Percentiles rank a stretch among this genome's conserved stretches.
These are phyloP conservation scores for Xylaria sp. DNA, from an alignment of 2,329 filamentous ascomycete genomes.

Conservation along the genomic window DNA sequence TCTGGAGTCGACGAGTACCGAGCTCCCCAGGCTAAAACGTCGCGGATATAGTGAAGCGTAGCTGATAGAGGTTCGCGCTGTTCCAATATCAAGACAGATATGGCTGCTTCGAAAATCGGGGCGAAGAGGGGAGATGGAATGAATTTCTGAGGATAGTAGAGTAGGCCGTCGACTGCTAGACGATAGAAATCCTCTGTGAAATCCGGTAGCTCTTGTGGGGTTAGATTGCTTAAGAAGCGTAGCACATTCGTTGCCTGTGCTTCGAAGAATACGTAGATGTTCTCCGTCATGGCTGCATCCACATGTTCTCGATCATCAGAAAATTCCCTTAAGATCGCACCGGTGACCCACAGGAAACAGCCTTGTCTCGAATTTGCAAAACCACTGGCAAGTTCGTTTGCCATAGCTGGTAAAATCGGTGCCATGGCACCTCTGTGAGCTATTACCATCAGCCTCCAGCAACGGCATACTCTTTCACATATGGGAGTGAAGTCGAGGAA, in stretches of 20 bases:
- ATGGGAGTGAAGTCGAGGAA: conserved; percentile 89
- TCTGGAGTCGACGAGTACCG: conserved; percentile 73
- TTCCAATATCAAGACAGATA: conserved; percentile 86
- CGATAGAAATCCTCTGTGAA: conserved; percentile 98
- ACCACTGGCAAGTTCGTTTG: conserved; percentile 85
- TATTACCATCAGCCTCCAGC: conserved; percentile 96
- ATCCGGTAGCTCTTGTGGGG: conserved; percentile 76
- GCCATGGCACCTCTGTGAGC: conserved; percentile 92
- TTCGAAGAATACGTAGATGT: conserved; percentile 95
- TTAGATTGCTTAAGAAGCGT: conserved; percentile 85
- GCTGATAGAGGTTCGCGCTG: conserved; percentile 92
- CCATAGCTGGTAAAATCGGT: conserved; percentile 84
- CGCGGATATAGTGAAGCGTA: conserved; percentile 90
- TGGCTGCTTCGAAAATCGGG: conserved; percentile 86
- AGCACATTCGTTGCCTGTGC: conserved; percentile 91
- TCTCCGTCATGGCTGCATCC: conserved; percentile 80
- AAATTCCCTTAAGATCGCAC: conserved; percentile 94
- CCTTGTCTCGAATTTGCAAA: conserved; percentile 90
- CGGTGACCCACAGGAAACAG: conserved; percentile 98
- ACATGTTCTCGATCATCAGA: conserved; percentile 89
- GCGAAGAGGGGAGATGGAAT: conserved; percentile 81
- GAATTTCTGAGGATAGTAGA: conserved; percentile 89
- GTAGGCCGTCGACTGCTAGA: conserved; percentile 86
- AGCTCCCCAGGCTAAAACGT: conserved; percentile 88
- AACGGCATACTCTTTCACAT: conserved; percentile 91